Conservation (phyloP, 805 yeast genomes). For the Candida maesae region DNA sequence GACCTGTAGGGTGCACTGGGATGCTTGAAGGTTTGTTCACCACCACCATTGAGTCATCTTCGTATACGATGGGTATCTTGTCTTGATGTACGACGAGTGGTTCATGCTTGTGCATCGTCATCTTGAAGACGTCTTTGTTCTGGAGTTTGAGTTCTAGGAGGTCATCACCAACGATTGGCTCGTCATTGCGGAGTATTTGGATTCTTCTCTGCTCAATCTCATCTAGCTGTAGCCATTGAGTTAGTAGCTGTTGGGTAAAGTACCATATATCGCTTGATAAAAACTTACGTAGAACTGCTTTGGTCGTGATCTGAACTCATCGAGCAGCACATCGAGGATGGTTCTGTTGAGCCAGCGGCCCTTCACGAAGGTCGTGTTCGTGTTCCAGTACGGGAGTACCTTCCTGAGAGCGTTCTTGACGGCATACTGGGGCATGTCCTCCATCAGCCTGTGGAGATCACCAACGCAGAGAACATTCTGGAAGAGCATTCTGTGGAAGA, state of each 20-base stretch:
- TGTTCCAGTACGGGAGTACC: constrained; percentile 61
- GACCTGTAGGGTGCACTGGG: constrained; percentile 95
- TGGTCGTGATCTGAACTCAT: constrained; percentile 22
- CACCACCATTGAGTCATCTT: constrained; percentile 59
- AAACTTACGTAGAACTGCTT: constrained; percentile 9
- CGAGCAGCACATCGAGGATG: constrained; percentile 17
- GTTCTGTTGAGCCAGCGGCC: constrained; percentile 25
- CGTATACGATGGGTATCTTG: constrained; percentile 36
- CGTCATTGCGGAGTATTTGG: constrained; percentile 7
- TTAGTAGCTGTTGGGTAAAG: not conserved
- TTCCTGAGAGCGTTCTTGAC: constrained; percentile 41
- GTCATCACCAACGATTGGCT: not conserved
- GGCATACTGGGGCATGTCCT: constrained; percentile 8
- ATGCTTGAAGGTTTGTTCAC: constrained; percentile 92
- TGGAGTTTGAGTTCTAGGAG: constrained; percentile 17
- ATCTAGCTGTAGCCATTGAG: not conserved
- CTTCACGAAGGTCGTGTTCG: constrained; percentile 17
- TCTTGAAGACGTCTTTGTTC: constrained; percentile 24
- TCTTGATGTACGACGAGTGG: constrained; percentile 39
- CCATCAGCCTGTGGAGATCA: not conserved
- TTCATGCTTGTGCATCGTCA: constrained; percentile 78
- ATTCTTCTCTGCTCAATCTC: constrained; percentile 13
- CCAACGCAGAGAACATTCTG: too few relatives aligned
- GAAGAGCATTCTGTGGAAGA: too few relatives aligned
- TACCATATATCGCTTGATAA: not conserved